These are phyloP conservation scores for Trametes punicea DNA, from an alignment of 768 basidiomycete genomes.

Conservation along the genomic window DNA sequence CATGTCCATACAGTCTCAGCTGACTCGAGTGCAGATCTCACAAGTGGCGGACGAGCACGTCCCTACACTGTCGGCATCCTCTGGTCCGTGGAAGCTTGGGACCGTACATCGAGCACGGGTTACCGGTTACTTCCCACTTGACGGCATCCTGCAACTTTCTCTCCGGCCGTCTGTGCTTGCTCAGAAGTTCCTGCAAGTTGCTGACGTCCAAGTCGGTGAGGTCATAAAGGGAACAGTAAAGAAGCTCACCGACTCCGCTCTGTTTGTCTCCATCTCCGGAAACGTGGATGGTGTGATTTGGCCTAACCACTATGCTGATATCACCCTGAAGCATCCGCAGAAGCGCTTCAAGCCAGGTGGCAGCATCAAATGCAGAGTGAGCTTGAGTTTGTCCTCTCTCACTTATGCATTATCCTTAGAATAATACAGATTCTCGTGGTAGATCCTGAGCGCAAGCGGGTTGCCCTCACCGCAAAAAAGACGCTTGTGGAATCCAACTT, in stretches of 20 bases:
- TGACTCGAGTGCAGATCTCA: conserved; percentile 65
- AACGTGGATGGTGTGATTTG: conserved; percentile 91
- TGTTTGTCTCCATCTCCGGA: conserved; percentile 85
- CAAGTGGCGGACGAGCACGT: conserved; percentile 90
- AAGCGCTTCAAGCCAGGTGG: conserved; percentile 84
- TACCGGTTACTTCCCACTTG: conserved; percentile 78
- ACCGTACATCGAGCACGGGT: conserved; percentile 84
- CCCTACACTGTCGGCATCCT: conserved; percentile 63
- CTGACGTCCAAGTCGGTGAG: conserved; percentile 83
- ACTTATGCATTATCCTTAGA: neutral
- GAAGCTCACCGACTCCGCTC: conserved; percentile 69
- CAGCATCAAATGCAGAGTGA: conserved; percentile 80
- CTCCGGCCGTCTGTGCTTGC: conserved; percentile 78
- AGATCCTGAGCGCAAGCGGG: conserved; percentile 75
- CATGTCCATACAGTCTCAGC: neutral
- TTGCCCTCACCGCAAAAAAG: conserved; percentile 90
- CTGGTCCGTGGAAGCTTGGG: conserved; percentile 77
- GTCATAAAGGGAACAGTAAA: conserved; percentile 85
- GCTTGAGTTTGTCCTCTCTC: conserved; percentile 25
- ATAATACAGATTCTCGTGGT: conserved; percentile 70
- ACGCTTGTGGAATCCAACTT: conserved; percentile 78
- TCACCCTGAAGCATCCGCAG: conserved; percentile 88
- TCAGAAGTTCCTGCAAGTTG: conserved; percentile 80
- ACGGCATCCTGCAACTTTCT: conserved; percentile 87
- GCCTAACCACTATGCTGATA: conserved; percentile 95